Evolutionary conservation across 768 basidiomycete genomes (phyloP).

Genomic region (Zangia roseola): DNA sequence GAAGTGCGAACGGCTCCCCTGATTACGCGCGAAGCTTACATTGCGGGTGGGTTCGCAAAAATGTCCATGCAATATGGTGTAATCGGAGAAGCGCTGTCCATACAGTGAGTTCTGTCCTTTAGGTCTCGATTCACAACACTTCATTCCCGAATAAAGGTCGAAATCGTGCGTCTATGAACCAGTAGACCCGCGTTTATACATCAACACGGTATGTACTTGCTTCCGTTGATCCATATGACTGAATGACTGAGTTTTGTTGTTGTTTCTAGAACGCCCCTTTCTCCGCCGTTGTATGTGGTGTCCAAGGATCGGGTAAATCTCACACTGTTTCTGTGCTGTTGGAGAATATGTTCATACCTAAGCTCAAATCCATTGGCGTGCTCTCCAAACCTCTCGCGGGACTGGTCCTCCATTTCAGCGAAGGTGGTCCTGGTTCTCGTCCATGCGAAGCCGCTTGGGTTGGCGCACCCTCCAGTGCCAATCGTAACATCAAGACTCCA

Average conservation of each 20-base stretch:
- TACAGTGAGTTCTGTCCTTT: constrained; percentile 23
- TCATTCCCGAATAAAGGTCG: constrained; percentile 24
- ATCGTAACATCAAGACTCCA: too few relatives aligned
- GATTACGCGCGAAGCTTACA: constrained; percentile 44
- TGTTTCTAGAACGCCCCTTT: constrained; percentile 69
- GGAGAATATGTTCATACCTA: constrained; percentile 67
- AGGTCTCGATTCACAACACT: neutral
- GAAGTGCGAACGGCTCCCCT: constrained; percentile 44
- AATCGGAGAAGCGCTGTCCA: constrained; percentile 38
- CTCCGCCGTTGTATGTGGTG: constrained; percentile 71
- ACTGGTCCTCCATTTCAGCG: constrained; percentile 68
- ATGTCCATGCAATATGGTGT: constrained; percentile 57
- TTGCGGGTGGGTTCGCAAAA: constrained; percentile 28
- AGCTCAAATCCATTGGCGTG: too few relatives aligned
- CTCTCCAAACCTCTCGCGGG: constrained; percentile 56
- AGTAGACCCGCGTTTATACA: constrained; percentile 51
- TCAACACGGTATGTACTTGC: constrained; percentile 52
- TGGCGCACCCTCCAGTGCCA: constrained; percentile 38
- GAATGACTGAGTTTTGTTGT: too few relatives aligned
- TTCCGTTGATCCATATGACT: too few relatives aligned
- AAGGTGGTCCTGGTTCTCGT: constrained; percentile 55
- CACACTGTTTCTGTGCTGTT: constrained; percentile 68
- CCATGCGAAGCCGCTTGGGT: constrained; percentile 71
- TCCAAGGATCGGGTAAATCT: constrained; percentile 75
- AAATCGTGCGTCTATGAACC: constrained; percentile 28